Conservation (phyloP, 768 basidiomycete species). For the Russula vinacea region DNA sequence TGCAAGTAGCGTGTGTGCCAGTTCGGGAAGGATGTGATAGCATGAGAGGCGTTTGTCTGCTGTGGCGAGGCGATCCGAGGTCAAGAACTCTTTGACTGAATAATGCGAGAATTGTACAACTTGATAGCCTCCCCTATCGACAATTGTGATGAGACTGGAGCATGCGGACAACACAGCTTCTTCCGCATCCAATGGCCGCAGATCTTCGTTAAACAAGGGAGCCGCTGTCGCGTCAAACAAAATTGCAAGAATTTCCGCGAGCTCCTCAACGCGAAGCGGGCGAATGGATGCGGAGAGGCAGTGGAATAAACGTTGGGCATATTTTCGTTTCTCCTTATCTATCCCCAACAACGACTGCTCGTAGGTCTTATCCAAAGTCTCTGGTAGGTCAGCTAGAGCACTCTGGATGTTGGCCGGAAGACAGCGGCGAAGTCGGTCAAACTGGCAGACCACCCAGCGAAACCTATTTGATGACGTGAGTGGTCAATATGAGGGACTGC, state of each 20-base stretch:
- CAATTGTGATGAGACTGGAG: not conserved
- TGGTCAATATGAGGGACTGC: not conserved
- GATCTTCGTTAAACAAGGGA: not conserved
- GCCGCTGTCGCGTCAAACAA: not conserved
- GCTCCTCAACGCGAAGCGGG: not conserved
- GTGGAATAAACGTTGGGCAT: not conserved
- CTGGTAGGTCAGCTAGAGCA: not conserved
- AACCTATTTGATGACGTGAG: not conserved
- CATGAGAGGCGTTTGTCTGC: not conserved
- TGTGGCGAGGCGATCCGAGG: not conserved
- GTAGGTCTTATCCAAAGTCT: not conserved
- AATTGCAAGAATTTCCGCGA: not conserved
- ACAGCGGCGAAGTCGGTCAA: not conserved
- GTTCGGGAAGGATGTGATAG: not conserved
- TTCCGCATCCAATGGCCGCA: not conserved
- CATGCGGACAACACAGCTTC: not conserved
- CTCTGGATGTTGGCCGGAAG: not conserved
- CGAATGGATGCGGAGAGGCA: not conserved
- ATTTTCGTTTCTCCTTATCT: not conserved
- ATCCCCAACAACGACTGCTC: not conserved
- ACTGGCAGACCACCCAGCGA: not conserved
- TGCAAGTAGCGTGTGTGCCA: no score
- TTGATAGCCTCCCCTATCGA: not conserved
- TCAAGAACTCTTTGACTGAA: not conserved
- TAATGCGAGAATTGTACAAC: not conserved